Base-by-base conservation (phyloP, 192 early-diverging fungal species). In the Backusella macrospora region DNA sequence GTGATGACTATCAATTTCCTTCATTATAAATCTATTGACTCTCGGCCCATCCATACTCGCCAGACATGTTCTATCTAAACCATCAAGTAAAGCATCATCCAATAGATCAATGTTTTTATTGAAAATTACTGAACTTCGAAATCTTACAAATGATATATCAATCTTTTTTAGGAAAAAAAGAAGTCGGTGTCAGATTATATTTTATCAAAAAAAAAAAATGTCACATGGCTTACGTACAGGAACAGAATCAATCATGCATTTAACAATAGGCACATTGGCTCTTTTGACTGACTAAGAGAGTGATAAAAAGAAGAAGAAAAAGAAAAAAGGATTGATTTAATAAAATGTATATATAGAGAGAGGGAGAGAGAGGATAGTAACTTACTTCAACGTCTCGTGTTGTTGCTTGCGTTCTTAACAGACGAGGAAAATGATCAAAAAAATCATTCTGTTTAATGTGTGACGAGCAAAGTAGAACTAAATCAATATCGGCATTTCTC, bases 1-100 rank as follows among this genome's bases (percentile, higher is more conserved):
- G 13, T 80, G 62, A 1, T 13, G 1, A 0, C 3, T 38, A 6
- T 45, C 15, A 6, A 80, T 37, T 13, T 39, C 6, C n/a, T 68
- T 34, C 8, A 40, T 49, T 34, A 73, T 80, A n/a, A 62, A 80
- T 6, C 40, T 38, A 26, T 72, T 16, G 6, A 75, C 73, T n/a
- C 78, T 70, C 43, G 78, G 78, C 23, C 76, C 78, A 73, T 80
- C 78, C 70, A 76, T 73, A 38, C 78, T 80, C 18, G 55, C 55
- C 6, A 67, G 13, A 59, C 74, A 75, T 0, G 45, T 29, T 26
- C 68, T 38, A 21, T 80, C 78, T 9, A 80, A 14, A 0, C 59
- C 66, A 26, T 70, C 55, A 6, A 80, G 42, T 10, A 75, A 29
- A 12, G 8, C 16, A 70, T 80, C 71, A 21, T 80, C 69, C 65